Evolutionary conservation across 2,329 filamentous ascomycete species (phyloP).

Genomic region (Cordyceps javanica): DNA sequence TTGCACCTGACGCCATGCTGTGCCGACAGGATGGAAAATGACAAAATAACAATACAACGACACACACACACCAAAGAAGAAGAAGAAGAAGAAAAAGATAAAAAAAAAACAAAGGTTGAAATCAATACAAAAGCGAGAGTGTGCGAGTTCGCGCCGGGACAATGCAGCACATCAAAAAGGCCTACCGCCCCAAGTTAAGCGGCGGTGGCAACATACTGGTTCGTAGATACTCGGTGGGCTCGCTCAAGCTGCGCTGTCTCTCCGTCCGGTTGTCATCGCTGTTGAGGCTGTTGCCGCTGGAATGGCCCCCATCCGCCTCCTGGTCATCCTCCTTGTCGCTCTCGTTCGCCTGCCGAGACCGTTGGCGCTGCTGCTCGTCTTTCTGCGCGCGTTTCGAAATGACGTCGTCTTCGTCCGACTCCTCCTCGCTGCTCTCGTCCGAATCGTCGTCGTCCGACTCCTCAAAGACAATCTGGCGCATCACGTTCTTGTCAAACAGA

Average conservation of each 20-base stretch:
- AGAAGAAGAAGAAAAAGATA: background rate
- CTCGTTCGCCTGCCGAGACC: conserved; percentile 11
- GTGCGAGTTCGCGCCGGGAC: background rate
- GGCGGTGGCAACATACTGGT: conserved; percentile 28
- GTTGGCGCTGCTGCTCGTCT: conserved; percentile 16
- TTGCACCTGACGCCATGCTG: conserved; percentile 11
- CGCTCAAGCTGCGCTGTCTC: conserved; percentile 49
- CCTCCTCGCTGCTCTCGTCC: conserved; percentile 57
- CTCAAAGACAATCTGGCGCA: conserved; percentile 77
- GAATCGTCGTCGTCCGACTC: conserved; percentile 53
- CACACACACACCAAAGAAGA: too few species aligned
- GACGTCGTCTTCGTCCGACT: conserved; percentile 28
- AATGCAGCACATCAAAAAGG: background rate
- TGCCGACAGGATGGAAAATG: conserved; percentile 3
- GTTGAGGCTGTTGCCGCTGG: conserved; percentile 29
- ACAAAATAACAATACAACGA: background rate
- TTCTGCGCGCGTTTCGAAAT: conserved; percentile 1
- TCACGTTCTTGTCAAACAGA: conserved; percentile 84
- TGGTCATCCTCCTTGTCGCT: conserved; percentile 55
- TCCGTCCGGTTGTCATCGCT: conserved; percentile 46
- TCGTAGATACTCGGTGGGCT: conserved; percentile 31
- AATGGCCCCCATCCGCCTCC: conserved; percentile 29
- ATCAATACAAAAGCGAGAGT: background rate
- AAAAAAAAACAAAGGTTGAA: background rate
- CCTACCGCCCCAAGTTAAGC: conserved; percentile 26